A percentile compares a stretch with the other conserved stretches of the same genome.
Evolutionary conservation across 2,329 filamentous ascomycete genomes (phyloP).

Genomic region (Geosmithia morbida): DNA sequence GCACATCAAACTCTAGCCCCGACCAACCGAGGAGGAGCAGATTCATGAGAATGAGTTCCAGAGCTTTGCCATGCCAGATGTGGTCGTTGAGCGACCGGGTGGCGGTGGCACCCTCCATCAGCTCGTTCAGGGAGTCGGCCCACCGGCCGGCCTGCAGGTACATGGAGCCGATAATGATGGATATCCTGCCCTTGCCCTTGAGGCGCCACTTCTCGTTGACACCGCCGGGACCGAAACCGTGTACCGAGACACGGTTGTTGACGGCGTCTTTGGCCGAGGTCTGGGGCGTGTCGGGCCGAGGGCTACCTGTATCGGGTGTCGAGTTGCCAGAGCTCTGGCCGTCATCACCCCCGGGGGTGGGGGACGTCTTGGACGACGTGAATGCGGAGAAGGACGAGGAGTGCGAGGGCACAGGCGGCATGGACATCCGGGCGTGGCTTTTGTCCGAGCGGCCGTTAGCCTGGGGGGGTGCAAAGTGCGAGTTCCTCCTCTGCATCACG

Average conservation of each 20-base stretch:
- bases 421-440: conserved; percentile 60
- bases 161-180: conserved; percentile 68
- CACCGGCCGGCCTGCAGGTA: conserved; percentile 84
- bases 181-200: conserved; percentile 66
- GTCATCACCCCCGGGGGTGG: conserved; percentile 33
- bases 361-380: conserved; percentile 32
- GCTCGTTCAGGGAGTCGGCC: conserved; percentile 73
- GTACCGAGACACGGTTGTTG: conserved; percentile 45
- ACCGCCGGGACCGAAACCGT: conserved; percentile 58
- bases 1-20: conserved; percentile 70
- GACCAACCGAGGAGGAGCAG: conserved; percentile 76
- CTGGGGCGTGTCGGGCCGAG: conserved; percentile 24
- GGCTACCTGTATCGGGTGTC: conserved; percentile 24
- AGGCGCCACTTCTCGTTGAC: conserved; percentile 64
- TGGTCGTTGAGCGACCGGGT: conserved; percentile 76
- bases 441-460: conserved; percentile 40
- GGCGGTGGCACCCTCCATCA: conserved; percentile 64
- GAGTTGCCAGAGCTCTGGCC: conserved; percentile 20
- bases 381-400: conserved; percentile 25
- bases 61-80: conserved; percentile 91
- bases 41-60: conserved; percentile 76
- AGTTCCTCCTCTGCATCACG: conserved; percentile 31
- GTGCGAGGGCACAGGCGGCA: conserved; percentile 51
- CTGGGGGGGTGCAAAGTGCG: conserved; percentile 31
- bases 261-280: conserved; percentile 28